phyloP scores from a whole-genome alignment of 306 rosid genomes.

The Abrus precatorius region DNA sequence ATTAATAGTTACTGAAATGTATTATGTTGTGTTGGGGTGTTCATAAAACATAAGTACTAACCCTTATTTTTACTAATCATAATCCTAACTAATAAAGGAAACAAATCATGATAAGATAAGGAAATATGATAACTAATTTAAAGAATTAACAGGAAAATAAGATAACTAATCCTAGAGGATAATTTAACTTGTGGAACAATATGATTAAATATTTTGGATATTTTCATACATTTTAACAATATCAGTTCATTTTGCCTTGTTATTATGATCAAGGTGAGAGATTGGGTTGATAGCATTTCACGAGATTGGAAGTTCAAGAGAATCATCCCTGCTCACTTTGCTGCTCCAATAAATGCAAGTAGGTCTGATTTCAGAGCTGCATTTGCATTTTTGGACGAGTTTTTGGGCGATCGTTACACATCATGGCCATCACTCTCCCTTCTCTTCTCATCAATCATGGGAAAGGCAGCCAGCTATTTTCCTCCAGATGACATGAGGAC shows the following conservation, averaged over 20 bases:
- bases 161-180: too few species aligned
- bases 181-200: too few species aligned
- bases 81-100: too few species aligned
- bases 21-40: too few species aligned
- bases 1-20: too few species aligned
- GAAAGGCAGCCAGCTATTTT: slow-evolving; percentile 92
- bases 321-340: slow-evolving; percentile 92
- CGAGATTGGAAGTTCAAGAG: slow-evolving; percentile 90
- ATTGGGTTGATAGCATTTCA: slow-evolving; percentile 85
- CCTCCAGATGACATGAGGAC: slow-evolving; percentile 99
- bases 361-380: slow-evolving; percentile 80
- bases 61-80: too few species aligned
- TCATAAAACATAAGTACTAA: too few species aligned
- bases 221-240: too few species aligned
- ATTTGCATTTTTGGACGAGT: slow-evolving; percentile 89
- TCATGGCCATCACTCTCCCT: slow-evolving; percentile 74
- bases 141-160: too few species aligned
- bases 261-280: slow-evolving; percentile 75
- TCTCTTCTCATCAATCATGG: slow-evolving; percentile 78
- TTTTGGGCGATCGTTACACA: slow-evolving; percentile 64
- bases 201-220: too few species aligned
- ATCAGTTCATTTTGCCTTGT: slow-evolving; percentile 2
- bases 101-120: too few species aligned
- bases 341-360: slow-evolving; percentile 83
- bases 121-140: too few species aligned